phyloP scores from a whole-genome alignment of 73 alveolate species.

The Halteria grandinella region DNA sequence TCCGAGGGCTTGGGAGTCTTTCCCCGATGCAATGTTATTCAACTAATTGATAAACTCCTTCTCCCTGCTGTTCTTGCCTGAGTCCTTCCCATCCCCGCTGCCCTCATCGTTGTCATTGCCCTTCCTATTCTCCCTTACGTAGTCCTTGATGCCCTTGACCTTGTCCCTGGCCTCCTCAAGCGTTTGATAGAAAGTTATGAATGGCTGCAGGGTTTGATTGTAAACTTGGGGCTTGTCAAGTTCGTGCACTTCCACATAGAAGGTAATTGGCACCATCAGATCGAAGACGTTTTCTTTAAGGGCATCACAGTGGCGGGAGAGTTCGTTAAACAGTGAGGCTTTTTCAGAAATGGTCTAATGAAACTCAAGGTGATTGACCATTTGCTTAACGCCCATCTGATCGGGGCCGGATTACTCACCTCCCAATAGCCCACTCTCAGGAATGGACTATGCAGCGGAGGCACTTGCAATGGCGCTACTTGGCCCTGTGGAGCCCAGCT shows the following conservation, averaged over 20 bases:
- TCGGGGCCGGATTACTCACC: neutral
- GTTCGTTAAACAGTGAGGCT: constrained; percentile 30
- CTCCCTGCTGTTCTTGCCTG: neutral
- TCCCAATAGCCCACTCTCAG: no score
- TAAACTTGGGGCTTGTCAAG: constrained; percentile 3
- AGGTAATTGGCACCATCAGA: constrained; percentile 48
- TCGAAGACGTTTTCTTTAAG: constrained; percentile 50
- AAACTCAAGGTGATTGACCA: constrained; percentile 55
- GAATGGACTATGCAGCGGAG: no score
- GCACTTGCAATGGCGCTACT: no score
- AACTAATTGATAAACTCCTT: neutral
- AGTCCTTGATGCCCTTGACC: constrained; percentile 13
- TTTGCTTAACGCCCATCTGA: constrained; percentile 7
- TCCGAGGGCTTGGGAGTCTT: neutral
- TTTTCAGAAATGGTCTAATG: constrained; percentile 45
- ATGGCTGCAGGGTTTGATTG: constrained; percentile 4
- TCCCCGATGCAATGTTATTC: neutral
- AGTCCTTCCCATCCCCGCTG: neutral
- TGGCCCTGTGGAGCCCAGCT: no score
- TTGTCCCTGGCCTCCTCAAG: constrained; percentile 49
- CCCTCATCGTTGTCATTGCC: no score
- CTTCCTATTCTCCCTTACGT: no score
- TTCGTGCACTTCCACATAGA: constrained; percentile 26
- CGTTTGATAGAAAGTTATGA: constrained; percentile 25
- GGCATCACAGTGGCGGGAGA: constrained; percentile 6